Conservation (phyloP, 345 rosid species). For the Cardamine occulta region DNA sequence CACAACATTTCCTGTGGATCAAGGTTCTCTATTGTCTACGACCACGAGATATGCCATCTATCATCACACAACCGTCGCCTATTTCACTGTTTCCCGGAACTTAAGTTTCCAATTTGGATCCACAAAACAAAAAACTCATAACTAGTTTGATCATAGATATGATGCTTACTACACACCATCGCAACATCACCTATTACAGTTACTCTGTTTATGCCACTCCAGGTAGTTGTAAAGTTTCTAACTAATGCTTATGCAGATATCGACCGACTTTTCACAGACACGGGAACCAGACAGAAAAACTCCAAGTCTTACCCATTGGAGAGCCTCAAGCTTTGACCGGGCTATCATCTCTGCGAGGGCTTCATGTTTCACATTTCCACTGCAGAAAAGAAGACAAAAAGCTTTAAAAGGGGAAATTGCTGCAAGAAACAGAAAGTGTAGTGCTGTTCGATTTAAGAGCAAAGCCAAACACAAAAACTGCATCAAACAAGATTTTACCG, state of each 20-base stretch:
- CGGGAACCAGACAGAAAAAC: not conserved
- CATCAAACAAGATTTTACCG: conserved; percentile 37
- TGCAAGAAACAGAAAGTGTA: conserved; percentile 5
- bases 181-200: not conserved
- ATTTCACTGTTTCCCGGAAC: not conserved
- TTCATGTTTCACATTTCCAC: conserved; percentile 31
- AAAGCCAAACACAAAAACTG: conserved; percentile 32
- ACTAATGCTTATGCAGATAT: not conserved
- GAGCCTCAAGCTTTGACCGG: conserved; percentile 4
- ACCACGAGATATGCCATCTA: not conserved
- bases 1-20: not conserved
- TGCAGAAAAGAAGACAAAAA: conserved; percentile 36
- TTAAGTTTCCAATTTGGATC: not conserved
- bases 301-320: conserved; percentile 23
- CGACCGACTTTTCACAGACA: not conserved
- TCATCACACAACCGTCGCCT: not conserved
- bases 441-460: conserved; percentile 7
- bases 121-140: not conserved
- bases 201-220: not conserved
- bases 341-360: conserved; percentile 9
- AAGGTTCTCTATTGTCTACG: not conserved
- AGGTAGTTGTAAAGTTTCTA: not conserved
- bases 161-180: conserved; percentile 4
- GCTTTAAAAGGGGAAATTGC: conserved; percentile 28
- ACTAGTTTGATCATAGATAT: not conserved